A percentile compares a stretch with the other conserved stretches of the same genome.
These are phyloP conservation scores for Suillus brevipes DNA, from an alignment of 768 basidiomycete genomes.

Conservation along the genomic window DNA sequence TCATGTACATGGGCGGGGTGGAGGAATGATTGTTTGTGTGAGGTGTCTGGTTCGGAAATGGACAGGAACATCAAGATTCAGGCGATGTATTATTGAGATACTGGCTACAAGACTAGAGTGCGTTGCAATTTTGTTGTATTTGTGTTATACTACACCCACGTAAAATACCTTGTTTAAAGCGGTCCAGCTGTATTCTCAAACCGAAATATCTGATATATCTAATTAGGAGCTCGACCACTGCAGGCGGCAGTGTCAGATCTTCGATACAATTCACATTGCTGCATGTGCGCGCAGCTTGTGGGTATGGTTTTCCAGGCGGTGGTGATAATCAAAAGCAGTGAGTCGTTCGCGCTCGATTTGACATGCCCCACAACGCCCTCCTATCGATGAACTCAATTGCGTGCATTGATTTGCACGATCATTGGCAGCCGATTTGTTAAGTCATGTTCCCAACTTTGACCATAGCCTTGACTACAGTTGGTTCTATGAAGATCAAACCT, in stretches of 20 bases:
- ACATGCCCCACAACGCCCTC: background rate
- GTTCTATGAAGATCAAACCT: background rate
- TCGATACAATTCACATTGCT: background rate
- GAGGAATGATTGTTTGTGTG: slow-evolving; percentile 19
- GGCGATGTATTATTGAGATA: background rate
- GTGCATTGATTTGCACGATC: background rate
- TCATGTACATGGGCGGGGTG: slow-evolving; percentile 68
- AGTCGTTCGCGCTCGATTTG: background rate
- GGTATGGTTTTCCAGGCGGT: background rate
- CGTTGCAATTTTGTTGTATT: background rate
- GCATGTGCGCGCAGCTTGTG: background rate
- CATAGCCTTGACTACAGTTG: background rate
- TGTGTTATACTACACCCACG: background rate
- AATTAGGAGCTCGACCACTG: background rate
- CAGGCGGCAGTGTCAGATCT: background rate
- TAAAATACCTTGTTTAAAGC: background rate
- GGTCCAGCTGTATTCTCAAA: background rate
- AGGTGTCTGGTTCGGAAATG: background rate
- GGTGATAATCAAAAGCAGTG: background rate
- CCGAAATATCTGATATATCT: background rate
- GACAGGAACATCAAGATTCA: background rate
- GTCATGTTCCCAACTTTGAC: background rate
- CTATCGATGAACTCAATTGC: background rate
- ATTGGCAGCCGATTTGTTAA: background rate
- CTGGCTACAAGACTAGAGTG: background rate